Evolutionary conservation across 345 rosid genomes (phyloP).

Genomic region (Eucalyptus shirleyi): DNA sequence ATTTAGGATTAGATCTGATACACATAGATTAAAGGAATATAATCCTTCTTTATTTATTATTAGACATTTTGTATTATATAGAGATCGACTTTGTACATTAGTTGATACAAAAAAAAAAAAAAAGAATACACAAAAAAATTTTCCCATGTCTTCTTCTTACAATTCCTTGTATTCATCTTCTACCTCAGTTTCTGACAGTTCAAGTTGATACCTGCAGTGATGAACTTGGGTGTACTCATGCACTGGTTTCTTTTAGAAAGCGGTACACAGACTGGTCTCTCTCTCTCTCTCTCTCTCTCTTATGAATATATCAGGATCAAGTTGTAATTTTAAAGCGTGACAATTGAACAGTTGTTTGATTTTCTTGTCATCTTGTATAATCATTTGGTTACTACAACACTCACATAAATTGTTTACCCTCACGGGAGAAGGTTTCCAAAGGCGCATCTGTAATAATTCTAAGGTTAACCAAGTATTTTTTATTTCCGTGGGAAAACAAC

Average conservation of each 20-base stretch:
- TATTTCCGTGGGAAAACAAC: background rate
- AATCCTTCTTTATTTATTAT: too few relatives aligned
- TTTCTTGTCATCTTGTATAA: background rate
- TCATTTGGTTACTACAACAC: background rate
- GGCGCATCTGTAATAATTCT: background rate
- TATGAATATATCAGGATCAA: background rate
- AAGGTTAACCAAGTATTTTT: background rate
- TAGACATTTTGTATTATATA: too few relatives aligned
- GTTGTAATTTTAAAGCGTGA: background rate
- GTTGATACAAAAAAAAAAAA: too few relatives aligned
- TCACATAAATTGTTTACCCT: background rate
- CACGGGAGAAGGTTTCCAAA: constrained; percentile 45
- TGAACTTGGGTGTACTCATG: constrained; percentile 76
- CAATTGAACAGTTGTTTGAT: background rate
- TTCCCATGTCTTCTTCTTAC: too few relatives aligned
- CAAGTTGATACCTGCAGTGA: constrained; percentile 68
- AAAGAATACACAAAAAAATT: too few relatives aligned
- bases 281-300: background rate
- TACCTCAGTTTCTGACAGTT: too few relatives aligned
- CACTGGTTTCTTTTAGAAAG: constrained; percentile 76
- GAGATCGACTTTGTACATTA: too few relatives aligned
- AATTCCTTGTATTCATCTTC: too few relatives aligned
- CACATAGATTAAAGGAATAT: too few relatives aligned
- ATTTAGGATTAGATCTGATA: too few relatives aligned
- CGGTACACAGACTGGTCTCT: constrained; percentile 36